phyloP scores from a whole-genome alignment of 2,329 filamentous ascomycete species.

The Penicillium expansum region DNA sequence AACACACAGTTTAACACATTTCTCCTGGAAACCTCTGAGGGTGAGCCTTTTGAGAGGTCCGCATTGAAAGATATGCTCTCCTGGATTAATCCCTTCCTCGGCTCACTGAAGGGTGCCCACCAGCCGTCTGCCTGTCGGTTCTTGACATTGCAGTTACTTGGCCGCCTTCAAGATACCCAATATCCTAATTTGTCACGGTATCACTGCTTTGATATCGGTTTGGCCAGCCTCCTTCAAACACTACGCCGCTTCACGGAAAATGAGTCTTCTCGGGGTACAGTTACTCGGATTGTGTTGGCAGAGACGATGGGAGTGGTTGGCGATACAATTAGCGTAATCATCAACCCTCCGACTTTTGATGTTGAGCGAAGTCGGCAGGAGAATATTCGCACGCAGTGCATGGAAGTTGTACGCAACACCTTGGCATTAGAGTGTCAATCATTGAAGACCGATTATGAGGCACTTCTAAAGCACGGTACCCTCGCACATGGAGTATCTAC shows the following conservation, averaged over 20 bases:
- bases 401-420: conserved; percentile 64
- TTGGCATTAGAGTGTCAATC: conserved; percentile 70
- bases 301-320: conserved; percentile 49
- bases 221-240: conserved; percentile 47
- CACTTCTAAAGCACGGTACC: conserved; percentile 59
- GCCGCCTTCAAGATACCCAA: conserved; percentile 48
- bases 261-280: conserved; percentile 44
- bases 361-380: conserved; percentile 49
- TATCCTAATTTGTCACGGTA: conserved; percentile 44
- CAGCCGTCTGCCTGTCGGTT: conserved; percentile 76
- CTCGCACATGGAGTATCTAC: conserved; percentile 67
- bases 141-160: conserved; percentile 72
- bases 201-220: conserved; percentile 47
- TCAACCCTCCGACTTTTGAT: conserved; percentile 54
- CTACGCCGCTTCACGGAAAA: conserved; percentile 49
- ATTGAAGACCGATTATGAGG: conserved; percentile 65
- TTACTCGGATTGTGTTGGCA: conserved; percentile 48
- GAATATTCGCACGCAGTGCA: conserved; percentile 55
- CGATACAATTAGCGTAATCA: conserved; percentile 54
- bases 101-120: conserved; percentile 71
- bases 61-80: conserved; percentile 64
- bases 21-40: conserved; percentile 51
- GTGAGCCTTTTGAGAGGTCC: conserved; percentile 53
- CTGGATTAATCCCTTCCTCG: conserved; percentile 76
- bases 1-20: conserved; percentile 64